Evolutionary conservation across 768 basidiomycete genomes (phyloP), one percentile per base, ranked within the genome.

Genomic region (Agaricus sinodeliciosus): DNA sequence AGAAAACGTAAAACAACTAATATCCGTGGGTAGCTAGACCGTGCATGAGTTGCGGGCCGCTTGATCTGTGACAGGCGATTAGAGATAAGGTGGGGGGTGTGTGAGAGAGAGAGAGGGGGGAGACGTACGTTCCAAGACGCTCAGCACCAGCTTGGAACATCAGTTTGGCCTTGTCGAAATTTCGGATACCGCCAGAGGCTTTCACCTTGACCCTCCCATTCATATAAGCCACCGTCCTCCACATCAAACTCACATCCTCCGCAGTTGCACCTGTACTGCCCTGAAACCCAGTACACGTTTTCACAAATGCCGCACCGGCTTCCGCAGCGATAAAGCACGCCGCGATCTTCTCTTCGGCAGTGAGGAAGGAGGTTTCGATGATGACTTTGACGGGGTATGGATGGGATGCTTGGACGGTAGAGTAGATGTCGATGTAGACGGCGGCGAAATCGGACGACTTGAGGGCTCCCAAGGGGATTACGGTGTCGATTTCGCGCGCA

Each of bases 271-370:
- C 76, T 0, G 54, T 53, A 26, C 78, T 77, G 4, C 74, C 70
- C 4, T 65, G 69, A 52, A 79, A 80, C 2, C 78, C 78, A 0
- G 78, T 80, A 45, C 71, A 76, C 0, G 78, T 80, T 62, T 79
- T 79, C n/a, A 80, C 77, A 49, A 76, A 79, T 0, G 67, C 63
- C 0, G 77, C 78, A 5, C 77, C 77, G 0, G 78, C 77, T 58
- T 76, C 76, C 4, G 76, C 74, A 3, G 76, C 69, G 4, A 79
- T 60, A 47, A 73, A 69, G 3, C 69, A 73, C 2, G 72, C 77
- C 0, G 74, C 73, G 22, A 79, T 67, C 58, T 77, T 78, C 51
- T 75, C 68, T 19, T 68, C 65, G 19, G 71, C 69, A 3, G 72
- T 67, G 3, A 80, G 65, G n/a, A 78, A 66, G 3, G 68, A 65